Evolutionary conservation across 2,329 filamentous ascomycete genomes (phyloP), one percentile per base, ranked within the genome.

Genomic region (Cryphonectria japonica): DNA sequence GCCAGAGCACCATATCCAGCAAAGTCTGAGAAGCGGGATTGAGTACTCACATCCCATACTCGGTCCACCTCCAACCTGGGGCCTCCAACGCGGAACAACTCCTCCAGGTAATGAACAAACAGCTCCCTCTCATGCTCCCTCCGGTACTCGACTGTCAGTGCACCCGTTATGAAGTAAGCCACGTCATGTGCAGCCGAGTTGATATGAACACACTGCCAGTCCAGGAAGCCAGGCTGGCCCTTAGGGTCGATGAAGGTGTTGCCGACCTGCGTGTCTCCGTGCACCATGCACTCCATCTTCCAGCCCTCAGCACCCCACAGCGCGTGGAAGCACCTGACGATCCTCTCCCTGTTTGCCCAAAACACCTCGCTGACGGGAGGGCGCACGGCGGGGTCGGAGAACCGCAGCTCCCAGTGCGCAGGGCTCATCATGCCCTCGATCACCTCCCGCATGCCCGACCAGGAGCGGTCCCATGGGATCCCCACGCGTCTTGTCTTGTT

Each of bases 151-250:
- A 83, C 69, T 7, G 74, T 80, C 64, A 84, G 71, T 73, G 79
- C 78, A 3, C 79, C 77, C 1, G 80, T 80, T 75, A 84, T 77
- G 71, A 79, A 78, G 74, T 84, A 84, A 9, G 79, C 78, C 3
- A 84, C 74, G 67, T 84, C 83, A 69, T 84, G 83, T 71, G 84
- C 82, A 68, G 78, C 80, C 4, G 81, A 83, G 0, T 78, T 82
- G 46, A 83, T 80, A 73, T 83, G 80, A 46, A 80, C 79, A 0
- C 78, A 79, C 34, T 80, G 80, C 82, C 81, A 84, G 76, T 84
- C 82, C 0, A 84, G 71, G 73, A 84, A 84, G 0, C 81, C 77
- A 2, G 78, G 80, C 29, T 75, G 64, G 0, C 78, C 78, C 1
- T 79, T 76, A 2, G 77, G 72, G 0, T 79, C 79, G 62, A 84